Evolutionary conservation across 2,329 filamentous ascomycete species (phyloP).

Genomic region (Claviceps africana): DNA sequence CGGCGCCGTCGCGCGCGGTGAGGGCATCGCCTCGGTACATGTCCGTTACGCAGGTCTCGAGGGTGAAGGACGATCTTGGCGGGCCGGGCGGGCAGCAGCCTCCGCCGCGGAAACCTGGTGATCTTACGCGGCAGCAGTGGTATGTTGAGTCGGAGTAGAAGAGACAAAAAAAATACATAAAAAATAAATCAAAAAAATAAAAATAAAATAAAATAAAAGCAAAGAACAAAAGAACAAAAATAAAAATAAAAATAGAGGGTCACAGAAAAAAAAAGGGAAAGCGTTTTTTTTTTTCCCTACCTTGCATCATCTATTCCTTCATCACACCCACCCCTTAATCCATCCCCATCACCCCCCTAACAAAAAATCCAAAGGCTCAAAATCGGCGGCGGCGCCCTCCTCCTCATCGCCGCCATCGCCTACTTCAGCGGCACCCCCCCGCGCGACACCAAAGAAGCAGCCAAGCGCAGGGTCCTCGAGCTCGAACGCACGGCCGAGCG

Average conservation of each 20-base stretch:
- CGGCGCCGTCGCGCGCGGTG: neutral
- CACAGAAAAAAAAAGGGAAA: too few relatives aligned
- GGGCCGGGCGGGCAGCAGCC: constrained; percentile 22
- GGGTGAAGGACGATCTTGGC: constrained; percentile 14
- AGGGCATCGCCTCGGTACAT: constrained; percentile 1
- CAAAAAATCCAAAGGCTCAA: constrained; percentile 11
- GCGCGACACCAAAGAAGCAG: constrained; percentile 4
- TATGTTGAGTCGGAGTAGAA: constrained; percentile 6
- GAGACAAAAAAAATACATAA: neutral
- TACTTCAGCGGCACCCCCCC: constrained; percentile 12
- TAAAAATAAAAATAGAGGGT: too few relatives aligned
- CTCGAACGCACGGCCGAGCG: neutral
- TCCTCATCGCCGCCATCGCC: constrained; percentile 13
- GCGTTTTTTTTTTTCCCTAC: too few relatives aligned
- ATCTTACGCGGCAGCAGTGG: constrained; percentile 20
- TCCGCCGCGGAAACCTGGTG: constrained; percentile 14
- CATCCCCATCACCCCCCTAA: too few relatives aligned
- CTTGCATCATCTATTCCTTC: too few relatives aligned
- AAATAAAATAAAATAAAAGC: too few relatives aligned
- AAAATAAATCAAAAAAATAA: too few relatives aligned
- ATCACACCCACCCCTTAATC: too few relatives aligned
- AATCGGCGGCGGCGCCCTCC: constrained; percentile 15
- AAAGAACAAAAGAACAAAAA: too few relatives aligned
- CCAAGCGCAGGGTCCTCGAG: constrained; percentile 6
- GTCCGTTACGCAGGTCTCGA: constrained; percentile 1